phyloP scores from a whole-genome alignment of 1,284 basidiomycete genomes.

The Pseudozyma sp. region DNA sequence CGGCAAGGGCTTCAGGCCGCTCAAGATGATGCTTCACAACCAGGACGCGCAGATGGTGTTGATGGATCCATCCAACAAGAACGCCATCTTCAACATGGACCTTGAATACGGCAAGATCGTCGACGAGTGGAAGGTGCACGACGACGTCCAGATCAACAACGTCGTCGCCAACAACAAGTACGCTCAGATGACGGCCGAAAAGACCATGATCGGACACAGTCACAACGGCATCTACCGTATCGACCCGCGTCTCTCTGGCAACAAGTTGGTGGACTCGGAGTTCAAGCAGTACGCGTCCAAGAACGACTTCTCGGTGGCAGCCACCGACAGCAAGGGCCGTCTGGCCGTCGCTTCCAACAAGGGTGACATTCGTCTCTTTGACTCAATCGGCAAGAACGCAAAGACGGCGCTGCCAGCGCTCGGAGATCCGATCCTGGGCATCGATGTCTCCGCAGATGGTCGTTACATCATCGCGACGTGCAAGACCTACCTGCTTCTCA shows the following conservation, averaged over 20 bases:
- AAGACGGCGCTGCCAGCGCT: slow-evolving; percentile 97
- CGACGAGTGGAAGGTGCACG: slow-evolving; percentile 97
- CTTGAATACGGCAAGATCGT: slow-evolving; percentile 96
- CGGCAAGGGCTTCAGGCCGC: slow-evolving; percentile 86
- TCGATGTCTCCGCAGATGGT: slow-evolving; percentile 94
- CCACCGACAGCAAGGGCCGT: slow-evolving; percentile 87
- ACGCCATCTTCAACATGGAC: slow-evolving; percentile 91
- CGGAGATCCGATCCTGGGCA: slow-evolving; percentile 92
- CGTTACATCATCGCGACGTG: slow-evolving; percentile 96
- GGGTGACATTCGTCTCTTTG: slow-evolving; percentile 95
- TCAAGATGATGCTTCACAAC: slow-evolving; percentile 94
- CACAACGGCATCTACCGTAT: slow-evolving; percentile 96
- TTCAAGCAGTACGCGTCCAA: slow-evolving; percentile 96
- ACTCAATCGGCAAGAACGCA: slow-evolving; percentile 96
- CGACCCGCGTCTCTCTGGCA: slow-evolving; percentile 89
- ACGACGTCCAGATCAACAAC: slow-evolving; percentile 84
- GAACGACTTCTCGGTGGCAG: slow-evolving; percentile 92
- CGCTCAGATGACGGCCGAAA: slow-evolving; percentile 89
- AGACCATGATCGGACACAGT: slow-evolving; percentile 91
- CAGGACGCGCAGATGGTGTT: slow-evolving; percentile 96
- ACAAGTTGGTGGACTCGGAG: slow-evolving; percentile 92
- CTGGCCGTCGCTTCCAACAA: slow-evolving; percentile 95
- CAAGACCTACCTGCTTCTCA: slow-evolving; percentile 91
- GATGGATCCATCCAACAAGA: slow-evolving; percentile 85
- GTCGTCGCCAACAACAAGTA: slow-evolving; percentile 94